Evolutionary conservation across 768 basidiomycete species (phyloP), one percentile per base, ranked within the genome.

Genomic region (Amanita brunnescens): DNA sequence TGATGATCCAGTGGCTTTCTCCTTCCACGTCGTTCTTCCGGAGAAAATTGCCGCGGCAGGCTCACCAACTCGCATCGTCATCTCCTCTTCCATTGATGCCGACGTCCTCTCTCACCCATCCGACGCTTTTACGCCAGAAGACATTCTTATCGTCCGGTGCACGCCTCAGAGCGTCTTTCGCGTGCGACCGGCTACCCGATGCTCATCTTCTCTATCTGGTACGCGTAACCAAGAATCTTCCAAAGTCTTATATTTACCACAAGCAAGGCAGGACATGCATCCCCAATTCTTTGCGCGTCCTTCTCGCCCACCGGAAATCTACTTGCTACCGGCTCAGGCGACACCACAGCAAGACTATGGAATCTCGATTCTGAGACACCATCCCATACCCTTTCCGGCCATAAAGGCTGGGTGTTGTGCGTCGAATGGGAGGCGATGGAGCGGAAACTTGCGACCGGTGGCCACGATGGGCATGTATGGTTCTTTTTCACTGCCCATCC

Each of bases 401-500:
- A 99, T 62, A 82, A 83, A 57, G 94, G 93, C 0, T 97, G 94
- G 95, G 92, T 99, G 1, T 75, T 98, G 1, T 97, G 92, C 58
- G 89, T 93, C 4, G 96, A 97, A 61, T 99, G 95, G 94, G 93
- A 97, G 60, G 88, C 89, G 0, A 77, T 89, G 74, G 94, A 97
- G 62, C 72, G 92, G 39, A 85, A 83, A 59, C 69, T 98, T 12
- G 95, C 94, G 0, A 92, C 90, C 3, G 96, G 96, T 1, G 93
- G 93, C 0, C 87, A 97, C 61, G 94, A 99, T 65, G 89, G 91
- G 14, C 87, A 92, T 59, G 26, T 29, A 29, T 4, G 26, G n/a
- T n/a, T 29, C 7, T 29, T 3, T 29, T 7, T 7, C 26, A 4
- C 3, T 29, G 26, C 7, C 7, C 26, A 29, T 7, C 26, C 26